These are phyloP conservation scores for Aspergillus novofumigatus DNA, from an alignment of 2,329 filamentous ascomycete species.

Conservation along the genomic window DNA sequence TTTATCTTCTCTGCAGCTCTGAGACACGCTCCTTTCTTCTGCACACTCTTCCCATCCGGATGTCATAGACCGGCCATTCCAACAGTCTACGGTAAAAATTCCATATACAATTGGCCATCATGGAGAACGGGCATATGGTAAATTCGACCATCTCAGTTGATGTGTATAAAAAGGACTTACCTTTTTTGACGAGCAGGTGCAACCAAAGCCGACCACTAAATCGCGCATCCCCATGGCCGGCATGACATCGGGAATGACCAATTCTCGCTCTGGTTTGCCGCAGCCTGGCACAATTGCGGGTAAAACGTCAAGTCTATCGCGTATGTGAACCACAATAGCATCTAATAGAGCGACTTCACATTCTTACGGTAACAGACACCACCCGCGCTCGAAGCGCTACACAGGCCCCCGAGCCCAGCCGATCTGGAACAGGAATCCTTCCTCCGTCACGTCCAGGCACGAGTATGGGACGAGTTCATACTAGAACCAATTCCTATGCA, in stretches of 20 bases:
- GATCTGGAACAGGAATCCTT: slow-evolving; percentile 20
- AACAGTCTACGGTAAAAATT: neutral
- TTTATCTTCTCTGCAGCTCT: neutral
- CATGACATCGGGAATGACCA: slow-evolving; percentile 50
- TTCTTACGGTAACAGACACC: slow-evolving; percentile 40
- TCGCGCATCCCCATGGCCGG: slow-evolving; percentile 30
- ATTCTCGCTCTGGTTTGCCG: slow-evolving; percentile 47
- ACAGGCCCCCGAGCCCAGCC: slow-evolving; percentile 44
- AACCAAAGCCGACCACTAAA: slow-evolving; percentile 23
- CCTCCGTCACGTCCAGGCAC: slow-evolving; percentile 27
- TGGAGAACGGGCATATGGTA: slow-evolving; percentile 35
- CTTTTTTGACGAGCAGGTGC: slow-evolving; percentile 18
- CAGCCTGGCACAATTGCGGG: slow-evolving; percentile 44
- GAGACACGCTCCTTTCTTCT: slow-evolving; percentile 5
- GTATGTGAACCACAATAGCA: slow-evolving; percentile 16
- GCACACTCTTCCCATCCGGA: neutral
- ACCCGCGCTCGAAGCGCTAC: slow-evolving; percentile 46
- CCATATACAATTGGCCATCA: slow-evolving; percentile 10
- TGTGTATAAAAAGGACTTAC: neutral
- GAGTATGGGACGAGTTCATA: slow-evolving; percentile 42
- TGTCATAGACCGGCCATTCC: neutral
- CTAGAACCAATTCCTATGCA: slow-evolving; percentile 32
- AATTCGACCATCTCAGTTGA: neutral
- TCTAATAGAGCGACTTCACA: slow-evolving; percentile 14
- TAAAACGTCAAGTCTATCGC: slow-evolving; percentile 45